These are phyloP conservation scores for Trapa incisa DNA, from an alignment of 345 rosid species.

Conservation along the genomic window DNA sequence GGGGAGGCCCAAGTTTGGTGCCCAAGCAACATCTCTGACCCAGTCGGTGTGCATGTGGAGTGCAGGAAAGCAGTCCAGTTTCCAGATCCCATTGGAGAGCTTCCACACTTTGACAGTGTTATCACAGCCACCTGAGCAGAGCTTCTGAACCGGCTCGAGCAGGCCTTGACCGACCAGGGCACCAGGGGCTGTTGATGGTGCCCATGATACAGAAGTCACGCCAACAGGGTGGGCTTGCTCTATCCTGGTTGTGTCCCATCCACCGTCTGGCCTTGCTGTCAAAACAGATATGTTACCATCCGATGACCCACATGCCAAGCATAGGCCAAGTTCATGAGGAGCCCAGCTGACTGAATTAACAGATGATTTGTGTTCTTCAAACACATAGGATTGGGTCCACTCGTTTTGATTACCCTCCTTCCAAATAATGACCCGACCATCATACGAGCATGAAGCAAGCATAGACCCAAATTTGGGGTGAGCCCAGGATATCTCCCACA, in stretches of 20 bases:
- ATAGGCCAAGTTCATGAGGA: conserved; percentile 56
- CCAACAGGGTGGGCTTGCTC: conserved; percentile 63
- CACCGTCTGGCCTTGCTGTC: conserved; percentile 39
- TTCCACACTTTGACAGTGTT: conserved; percentile 56
- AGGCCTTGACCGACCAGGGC: conserved; percentile 38
- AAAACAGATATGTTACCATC: conserved; percentile 56
- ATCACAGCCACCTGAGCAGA: conserved; percentile 54
- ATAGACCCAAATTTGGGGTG: conserved; percentile 52
- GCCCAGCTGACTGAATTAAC: conserved; percentile 61
- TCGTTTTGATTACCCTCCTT: conserved; percentile 51
- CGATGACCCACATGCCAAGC: conserved; percentile 57
- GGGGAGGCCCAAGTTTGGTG: conserved; percentile 55
- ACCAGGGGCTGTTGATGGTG: conserved; percentile 48
- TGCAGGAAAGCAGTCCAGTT: conserved; percentile 51
- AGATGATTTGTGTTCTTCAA: conserved; percentile 45
- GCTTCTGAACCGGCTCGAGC: conserved; percentile 40
- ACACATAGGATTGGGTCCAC: conserved; percentile 47
- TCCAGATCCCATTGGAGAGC: conserved; percentile 40
- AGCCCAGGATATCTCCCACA: conserved; percentile 60
- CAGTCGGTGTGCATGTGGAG: conserved; percentile 50
- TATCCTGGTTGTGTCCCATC: conserved; percentile 48
- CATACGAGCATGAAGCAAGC: conserved; percentile 58
- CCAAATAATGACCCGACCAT: conserved; percentile 56
- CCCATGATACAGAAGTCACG: conserved; percentile 59
- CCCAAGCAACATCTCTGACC: conserved; percentile 70